Conservation (phyloP, 257 asterid species). For the Paraleonurus japonicus region DNA sequence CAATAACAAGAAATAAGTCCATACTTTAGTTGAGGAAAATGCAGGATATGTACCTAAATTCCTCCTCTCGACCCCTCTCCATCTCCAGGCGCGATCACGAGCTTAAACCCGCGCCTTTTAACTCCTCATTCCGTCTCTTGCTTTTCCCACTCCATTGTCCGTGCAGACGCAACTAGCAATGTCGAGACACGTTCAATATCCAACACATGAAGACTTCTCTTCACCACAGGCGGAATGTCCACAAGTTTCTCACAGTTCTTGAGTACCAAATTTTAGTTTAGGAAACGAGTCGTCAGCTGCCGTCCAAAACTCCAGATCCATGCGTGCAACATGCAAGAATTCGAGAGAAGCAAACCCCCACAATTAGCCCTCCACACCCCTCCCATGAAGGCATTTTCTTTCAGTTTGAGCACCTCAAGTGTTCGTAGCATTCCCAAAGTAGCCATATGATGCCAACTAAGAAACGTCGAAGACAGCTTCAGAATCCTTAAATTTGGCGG, state of each 20-base stretch:
- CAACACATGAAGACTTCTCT: slow-evolving; percentile 29
- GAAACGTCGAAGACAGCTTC: slow-evolving; percentile 21
- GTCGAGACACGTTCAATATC: slow-evolving; percentile 21
- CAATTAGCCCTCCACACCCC: slow-evolving; percentile 15
- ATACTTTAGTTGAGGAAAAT: neutral
- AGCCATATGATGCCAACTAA: slow-evolving; percentile 37
- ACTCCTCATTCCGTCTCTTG: neutral
- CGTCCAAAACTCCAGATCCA: slow-evolving; percentile 22
- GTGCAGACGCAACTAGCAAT: neutral
- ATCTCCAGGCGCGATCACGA: slow-evolving; percentile 20
- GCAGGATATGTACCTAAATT: neutral
- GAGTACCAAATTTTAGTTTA: slow-evolving; percentile 26
- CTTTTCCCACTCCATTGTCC: neutral
- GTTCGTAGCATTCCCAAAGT: slow-evolving; percentile 19
- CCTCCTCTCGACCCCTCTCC: neutral
- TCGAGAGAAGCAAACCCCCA: slow-evolving; percentile 20
- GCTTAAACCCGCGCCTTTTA: slow-evolving; percentile 4
- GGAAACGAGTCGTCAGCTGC: slow-evolving; percentile 9
- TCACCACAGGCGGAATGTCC: slow-evolving; percentile 24
- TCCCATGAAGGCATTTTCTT: slow-evolving; percentile 32
- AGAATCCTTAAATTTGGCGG: slow-evolving; percentile 20
- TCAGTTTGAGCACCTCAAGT: slow-evolving; percentile 34
- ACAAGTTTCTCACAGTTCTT: slow-evolving; percentile 29
- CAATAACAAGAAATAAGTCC: too few relatives aligned
- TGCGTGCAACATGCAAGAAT: slow-evolving; percentile 22